phyloP scores from a whole-genome alignment of 2,329 filamentous ascomycete genomes.

The Aspergillus oerlinghausenensis region DNA sequence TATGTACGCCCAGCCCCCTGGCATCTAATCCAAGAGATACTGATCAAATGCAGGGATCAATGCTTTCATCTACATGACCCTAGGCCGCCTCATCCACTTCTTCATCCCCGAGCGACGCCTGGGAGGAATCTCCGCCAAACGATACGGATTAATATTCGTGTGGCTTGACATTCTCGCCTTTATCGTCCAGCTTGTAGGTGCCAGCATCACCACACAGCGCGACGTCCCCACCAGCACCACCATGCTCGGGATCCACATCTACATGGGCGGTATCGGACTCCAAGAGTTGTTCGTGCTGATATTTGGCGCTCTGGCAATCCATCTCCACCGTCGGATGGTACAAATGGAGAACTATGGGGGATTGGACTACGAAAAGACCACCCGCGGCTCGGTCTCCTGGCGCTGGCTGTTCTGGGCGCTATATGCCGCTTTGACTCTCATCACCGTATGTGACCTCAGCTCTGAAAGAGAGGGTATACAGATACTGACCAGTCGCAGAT shows the following conservation, averaged over 20 bases:
- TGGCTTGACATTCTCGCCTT: conserved; percentile 34
- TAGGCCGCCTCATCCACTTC: conserved; percentile 45
- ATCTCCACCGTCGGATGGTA: conserved; percentile 45
- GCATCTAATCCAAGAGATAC: conserved; percentile 14
- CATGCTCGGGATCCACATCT: conserved; percentile 22
- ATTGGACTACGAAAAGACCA: not conserved
- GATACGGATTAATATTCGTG: conserved; percentile 39
- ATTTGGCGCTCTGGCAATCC: conserved; percentile 47
- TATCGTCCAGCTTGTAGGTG: conserved; percentile 22
- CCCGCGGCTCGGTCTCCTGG: not conserved
- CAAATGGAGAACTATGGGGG: conserved; percentile 19
- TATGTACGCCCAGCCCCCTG: conserved; percentile 19
- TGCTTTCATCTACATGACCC: conserved; percentile 45
- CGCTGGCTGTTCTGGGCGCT: conserved; percentile 44
- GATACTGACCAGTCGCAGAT: not conserved
- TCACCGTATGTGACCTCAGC: conserved; percentile 31
- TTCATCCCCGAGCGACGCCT: conserved; percentile 37
- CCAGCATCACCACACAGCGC: conserved; percentile 6
- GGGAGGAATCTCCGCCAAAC: conserved; percentile 34
- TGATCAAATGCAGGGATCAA: conserved; percentile 28
- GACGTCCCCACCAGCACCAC: not conserved
- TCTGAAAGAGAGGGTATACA: too few relatives aligned
- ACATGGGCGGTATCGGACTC: conserved; percentile 37
- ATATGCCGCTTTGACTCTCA: conserved; percentile 48
- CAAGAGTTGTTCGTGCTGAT: conserved; percentile 51